A percentile compares a stretch with the other conserved stretches of the same genome.
Evolutionary conservation across 1,284 basidiomycete genomes (phyloP).

Genomic region (Irpex lacteus): DNA sequence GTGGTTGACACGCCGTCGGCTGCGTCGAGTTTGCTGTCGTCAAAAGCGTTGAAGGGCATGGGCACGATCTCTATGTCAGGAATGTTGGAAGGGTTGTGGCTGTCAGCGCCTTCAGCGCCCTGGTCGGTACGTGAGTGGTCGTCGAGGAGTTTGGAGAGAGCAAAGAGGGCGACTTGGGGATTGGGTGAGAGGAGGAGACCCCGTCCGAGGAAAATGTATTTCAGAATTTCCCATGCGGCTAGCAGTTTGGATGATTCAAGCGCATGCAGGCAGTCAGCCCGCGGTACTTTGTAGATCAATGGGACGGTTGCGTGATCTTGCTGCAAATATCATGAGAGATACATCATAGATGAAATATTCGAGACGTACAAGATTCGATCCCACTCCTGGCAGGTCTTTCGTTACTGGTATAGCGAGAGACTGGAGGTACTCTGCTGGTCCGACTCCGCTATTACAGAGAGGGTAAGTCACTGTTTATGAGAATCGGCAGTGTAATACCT

Average conservation of each 20-base stretch:
- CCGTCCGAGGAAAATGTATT: slow-evolving; percentile 1
- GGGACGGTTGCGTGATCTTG: slow-evolving; percentile 14
- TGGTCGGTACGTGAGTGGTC: slow-evolving; percentile 11
- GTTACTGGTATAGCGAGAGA: slow-evolving; percentile 6
- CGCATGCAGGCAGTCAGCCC: slow-evolving; percentile 7
- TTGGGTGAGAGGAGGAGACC: slow-evolving; percentile 7
- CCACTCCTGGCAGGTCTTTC: slow-evolving; percentile 13
- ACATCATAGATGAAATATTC: background rate
- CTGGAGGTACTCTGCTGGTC: slow-evolving; percentile 8
- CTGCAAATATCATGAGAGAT: background rate
- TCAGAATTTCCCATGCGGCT: slow-evolving; percentile 3
- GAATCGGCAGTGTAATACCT: background rate
- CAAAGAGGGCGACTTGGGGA: slow-evolving; percentile 11
- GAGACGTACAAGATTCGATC: slow-evolving; percentile 10
- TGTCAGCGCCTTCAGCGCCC: background rate
- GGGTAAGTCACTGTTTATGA: background rate
- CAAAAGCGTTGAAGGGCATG: slow-evolving; percentile 16
- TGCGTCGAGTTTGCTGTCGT: slow-evolving; percentile 17
- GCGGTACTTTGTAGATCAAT: slow-evolving; percentile 3
- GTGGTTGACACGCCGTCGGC: slow-evolving; percentile 29
- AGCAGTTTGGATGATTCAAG: slow-evolving; percentile 1
- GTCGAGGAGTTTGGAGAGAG: slow-evolving; percentile 22
- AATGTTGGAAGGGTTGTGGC: slow-evolving; percentile 23
- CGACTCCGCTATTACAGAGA: slow-evolving; percentile 9
- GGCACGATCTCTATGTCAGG: slow-evolving; percentile 38